Evolutionary conservation across 306 rosid genomes (phyloP).

Genomic region (Heteromeles arbutifolia): DNA sequence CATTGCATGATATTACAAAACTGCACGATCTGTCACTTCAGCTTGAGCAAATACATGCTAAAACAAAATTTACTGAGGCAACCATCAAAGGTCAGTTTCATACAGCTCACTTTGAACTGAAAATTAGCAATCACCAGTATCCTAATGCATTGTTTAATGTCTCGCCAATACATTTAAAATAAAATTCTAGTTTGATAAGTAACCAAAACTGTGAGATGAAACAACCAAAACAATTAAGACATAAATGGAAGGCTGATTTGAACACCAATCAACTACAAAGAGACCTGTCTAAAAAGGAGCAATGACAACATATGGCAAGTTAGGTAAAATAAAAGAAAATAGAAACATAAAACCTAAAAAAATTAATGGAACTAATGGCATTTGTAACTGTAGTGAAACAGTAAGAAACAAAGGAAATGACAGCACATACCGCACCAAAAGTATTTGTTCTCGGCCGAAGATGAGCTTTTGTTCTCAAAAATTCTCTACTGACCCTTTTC

Average conservation of each 20-base stretch:
- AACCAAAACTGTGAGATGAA: neutral
- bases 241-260: neutral
- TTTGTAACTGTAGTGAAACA: neutral
- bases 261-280: neutral
- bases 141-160: neutral
- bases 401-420: constrained; percentile 13
- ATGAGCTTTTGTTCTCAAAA: constrained; percentile 93
- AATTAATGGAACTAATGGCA: neutral
- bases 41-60: neutral
- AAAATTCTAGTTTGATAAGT: neutral
- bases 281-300: neutral
- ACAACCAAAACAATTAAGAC: neutral
- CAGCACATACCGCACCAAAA: constrained; percentile 77
- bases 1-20: neutral
- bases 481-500: constrained; percentile 86
- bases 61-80: neutral
- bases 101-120: neutral
- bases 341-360: neutral
- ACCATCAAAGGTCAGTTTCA: neutral
- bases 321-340: neutral
- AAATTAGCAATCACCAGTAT: neutral
- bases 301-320: neutral
- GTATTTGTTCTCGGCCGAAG: constrained; percentile 94
- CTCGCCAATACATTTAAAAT: neutral
- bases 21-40: neutral